phyloP scores from a whole-genome alignment of 2,329 filamentous ascomycete species.

The Delphinella strobiligena region DNA sequence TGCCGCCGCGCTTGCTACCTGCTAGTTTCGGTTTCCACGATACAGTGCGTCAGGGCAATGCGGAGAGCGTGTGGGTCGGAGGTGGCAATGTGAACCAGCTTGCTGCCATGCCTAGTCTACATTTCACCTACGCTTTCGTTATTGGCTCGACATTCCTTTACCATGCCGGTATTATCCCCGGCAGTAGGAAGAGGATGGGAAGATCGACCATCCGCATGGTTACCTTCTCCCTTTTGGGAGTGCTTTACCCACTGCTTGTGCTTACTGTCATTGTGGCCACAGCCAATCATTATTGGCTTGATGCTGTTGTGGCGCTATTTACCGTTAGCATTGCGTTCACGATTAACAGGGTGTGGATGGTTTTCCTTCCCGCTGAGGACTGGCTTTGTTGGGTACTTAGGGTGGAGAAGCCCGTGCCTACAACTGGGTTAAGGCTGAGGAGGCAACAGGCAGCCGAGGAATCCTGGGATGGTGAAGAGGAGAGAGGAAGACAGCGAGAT shows the following conservation, averaged over 20 bases:
- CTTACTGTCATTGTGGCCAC: constrained; percentile 45
- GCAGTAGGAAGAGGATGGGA: too few species aligned
- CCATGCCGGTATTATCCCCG: constrained; percentile 36
- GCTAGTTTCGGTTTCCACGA: constrained; percentile 30
- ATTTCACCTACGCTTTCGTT: constrained; percentile 41
- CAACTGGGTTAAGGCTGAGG: constrained; percentile 37
- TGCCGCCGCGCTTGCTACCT: constrained; percentile 36
- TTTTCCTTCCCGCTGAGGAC: constrained; percentile 41
- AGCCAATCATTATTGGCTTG: constrained; percentile 50
- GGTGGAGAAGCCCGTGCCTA: constrained; percentile 43
- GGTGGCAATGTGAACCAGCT: constrained; percentile 34
- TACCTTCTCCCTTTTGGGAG: constrained; percentile 23
- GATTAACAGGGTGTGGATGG: constrained; percentile 38
- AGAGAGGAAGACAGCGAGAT: too few species aligned
- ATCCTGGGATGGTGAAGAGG: too few species aligned
- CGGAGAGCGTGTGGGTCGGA: constrained; percentile 30
- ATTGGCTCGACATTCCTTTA: constrained; percentile 39
- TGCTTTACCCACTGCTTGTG: constrained; percentile 33
- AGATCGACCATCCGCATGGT: background rate
- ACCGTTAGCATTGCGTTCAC: constrained; percentile 37
- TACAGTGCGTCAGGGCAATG: constrained; percentile 31
- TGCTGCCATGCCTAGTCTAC: constrained; percentile 36
- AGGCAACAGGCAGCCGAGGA: too few species aligned
- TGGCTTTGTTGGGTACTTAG: constrained; percentile 36
- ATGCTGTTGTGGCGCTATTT: constrained; percentile 38